Evolutionary conservation across 805 yeast genomes (phyloP).

Genomic region (Komagataella pseudopastoris): DNA sequence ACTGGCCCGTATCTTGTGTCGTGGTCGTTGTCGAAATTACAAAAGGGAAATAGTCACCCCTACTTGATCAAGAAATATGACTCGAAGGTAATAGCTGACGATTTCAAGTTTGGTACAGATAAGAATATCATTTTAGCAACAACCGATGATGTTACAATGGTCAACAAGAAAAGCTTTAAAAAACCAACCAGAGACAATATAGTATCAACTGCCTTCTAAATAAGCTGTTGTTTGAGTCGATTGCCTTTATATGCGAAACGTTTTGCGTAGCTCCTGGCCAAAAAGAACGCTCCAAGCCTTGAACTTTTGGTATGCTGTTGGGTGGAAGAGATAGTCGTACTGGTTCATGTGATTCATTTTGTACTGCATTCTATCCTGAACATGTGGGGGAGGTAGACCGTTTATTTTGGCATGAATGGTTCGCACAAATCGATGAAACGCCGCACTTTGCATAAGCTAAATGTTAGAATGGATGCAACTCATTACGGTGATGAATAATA

Average conservation of each 20-base stretch:
- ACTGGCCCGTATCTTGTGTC: slow-evolving; percentile 73
- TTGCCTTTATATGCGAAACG: background rate
- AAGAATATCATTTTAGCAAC: slow-evolving; percentile 61
- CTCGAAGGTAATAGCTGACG: slow-evolving; percentile 56
- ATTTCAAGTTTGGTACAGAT: slow-evolving; percentile 64
- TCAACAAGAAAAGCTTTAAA: slow-evolving; percentile 43
- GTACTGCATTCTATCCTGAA: slow-evolving; percentile 8
- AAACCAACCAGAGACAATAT: slow-evolving; percentile 32
- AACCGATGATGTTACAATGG: slow-evolving; percentile 66
- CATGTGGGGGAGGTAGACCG: slow-evolving; percentile 35
- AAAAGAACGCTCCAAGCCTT: slow-evolving; percentile 51
- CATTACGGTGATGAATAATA: background rate
- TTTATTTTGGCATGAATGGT: slow-evolving; percentile 51
- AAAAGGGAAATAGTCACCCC: slow-evolving; percentile 36
- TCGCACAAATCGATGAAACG: slow-evolving; percentile 51
- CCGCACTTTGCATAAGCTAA: slow-evolving; percentile 38
- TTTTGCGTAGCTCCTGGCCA: slow-evolving; percentile 42
- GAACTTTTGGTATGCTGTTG: slow-evolving; percentile 39
- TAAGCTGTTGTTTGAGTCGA: background rate
- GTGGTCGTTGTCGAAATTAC: slow-evolving; percentile 58
- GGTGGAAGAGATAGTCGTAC: slow-evolving; percentile 18
- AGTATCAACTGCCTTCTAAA: background rate
- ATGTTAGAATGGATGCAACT: slow-evolving; percentile 2
- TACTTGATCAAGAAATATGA: slow-evolving; percentile 54
- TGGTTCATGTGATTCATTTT: slow-evolving; percentile 5